Evolutionary conservation across 192 early-diverging fungal genomes (phyloP), one percentile per base, ranked within the genome.

Genomic region (Linnemannia exigua): DNA sequence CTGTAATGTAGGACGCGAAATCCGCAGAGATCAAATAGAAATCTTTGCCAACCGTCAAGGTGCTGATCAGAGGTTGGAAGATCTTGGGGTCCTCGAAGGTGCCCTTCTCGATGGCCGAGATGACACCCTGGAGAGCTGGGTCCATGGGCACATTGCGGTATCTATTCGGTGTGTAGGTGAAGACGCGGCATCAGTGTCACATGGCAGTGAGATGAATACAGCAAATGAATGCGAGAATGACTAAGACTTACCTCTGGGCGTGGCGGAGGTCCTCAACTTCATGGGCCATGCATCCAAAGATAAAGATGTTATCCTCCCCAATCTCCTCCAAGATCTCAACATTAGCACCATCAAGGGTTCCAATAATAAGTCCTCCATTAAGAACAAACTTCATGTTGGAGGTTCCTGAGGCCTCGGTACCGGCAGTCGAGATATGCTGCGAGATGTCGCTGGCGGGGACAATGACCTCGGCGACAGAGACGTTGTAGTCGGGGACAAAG

Each of bases 321-420:
- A 98, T 94, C 87, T 99, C 97, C 81, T 99, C 97, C 79, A 94
- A 92, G 89, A 99, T 99, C 87, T 99, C 98, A 90, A 99, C 97
- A 89, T 99, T 99, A 77, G 98, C 98, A 71, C 97, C 98, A 76
- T 99, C 98, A 38, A 99, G 94, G 1, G 97, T 99, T 76, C 98
- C 98, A 46, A 99, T 91, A 87, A 99, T 99, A 72, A 99, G 88
- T 77, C 98, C 98, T 76, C 98, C 98, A 88, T 99, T 99, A 54
- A 99, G 89, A 63, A 99, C 97, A 92, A 99, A 99, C 92, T 99
- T 99, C 98, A 99, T 99, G 92, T 99, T 99, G 25, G 97, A 98
- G 14, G 98, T 99, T 67, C 98, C 98, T 25, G 97, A 98, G 25
- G 98, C 98, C 89, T 99, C 98, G 16, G 97, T 99, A 75, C 98